Evolutionary conservation across 139 green algal species (phyloP).

Genomic region (Closterium sp.): DNA sequence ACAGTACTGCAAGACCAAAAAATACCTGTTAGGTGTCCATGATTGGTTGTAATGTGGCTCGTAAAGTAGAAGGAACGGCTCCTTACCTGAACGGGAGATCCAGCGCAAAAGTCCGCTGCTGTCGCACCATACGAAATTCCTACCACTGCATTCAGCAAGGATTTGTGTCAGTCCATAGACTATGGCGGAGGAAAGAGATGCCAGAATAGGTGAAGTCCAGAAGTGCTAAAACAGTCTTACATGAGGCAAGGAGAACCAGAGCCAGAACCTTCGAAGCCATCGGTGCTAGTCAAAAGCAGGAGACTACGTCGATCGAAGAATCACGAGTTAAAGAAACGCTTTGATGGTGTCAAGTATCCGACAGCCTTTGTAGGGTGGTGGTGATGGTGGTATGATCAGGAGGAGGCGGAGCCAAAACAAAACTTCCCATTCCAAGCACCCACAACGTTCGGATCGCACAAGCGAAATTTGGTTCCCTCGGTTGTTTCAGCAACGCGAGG

Average conservation of each 20-base stretch:
- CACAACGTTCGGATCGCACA: not conserved
- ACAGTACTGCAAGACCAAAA: not conserved
- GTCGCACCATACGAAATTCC: not conserved
- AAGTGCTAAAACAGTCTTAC: not conserved
- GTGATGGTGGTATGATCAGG: not conserved
- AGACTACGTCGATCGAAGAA: not conserved
- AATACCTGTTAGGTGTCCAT: not conserved
- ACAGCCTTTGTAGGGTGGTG: not conserved
- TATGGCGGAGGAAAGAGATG: not conserved
- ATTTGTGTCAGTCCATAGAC: not conserved
- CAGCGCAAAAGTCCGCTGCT: not conserved
- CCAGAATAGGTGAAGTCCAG: not conserved
- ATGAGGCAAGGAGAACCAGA: not conserved
- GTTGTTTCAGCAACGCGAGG: not conserved
- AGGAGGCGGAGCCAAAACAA: too few species aligned
- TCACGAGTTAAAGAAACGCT: not conserved
- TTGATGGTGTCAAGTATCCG: not conserved
- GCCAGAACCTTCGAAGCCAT: not conserved
- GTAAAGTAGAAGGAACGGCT: not conserved
- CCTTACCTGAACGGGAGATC: not conserved
- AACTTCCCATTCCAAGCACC: not conserved
- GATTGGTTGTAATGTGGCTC: not conserved
- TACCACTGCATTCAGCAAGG: not conserved
- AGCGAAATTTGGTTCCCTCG: not conserved
- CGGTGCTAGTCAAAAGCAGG: not conserved